A percentile compares a stretch with the other conserved stretches of the same genome.
phyloP scores from a whole-genome alignment of 345 rosid species.

The Dipteronia sinensis region DNA sequence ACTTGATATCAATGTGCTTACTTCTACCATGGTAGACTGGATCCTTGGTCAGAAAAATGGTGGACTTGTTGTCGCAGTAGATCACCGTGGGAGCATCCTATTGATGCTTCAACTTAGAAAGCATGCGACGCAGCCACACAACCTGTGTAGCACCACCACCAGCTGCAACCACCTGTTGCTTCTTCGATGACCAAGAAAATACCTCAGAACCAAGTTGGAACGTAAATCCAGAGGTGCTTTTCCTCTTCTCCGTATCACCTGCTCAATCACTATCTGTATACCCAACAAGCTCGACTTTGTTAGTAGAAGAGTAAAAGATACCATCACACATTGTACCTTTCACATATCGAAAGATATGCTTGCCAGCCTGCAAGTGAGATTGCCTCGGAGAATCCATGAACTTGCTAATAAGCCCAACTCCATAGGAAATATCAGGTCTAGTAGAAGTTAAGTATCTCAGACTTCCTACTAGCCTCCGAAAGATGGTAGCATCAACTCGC shows the following conservation, averaged over 20 bases:
- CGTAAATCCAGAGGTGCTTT: background rate
- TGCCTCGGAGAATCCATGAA: constrained; percentile 7
- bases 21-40: too few species aligned
- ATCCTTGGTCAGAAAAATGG: too few species aligned
- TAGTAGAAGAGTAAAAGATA: background rate
- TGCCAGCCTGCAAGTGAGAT: background rate
- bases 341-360: background rate
- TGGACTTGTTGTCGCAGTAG: too few species aligned
- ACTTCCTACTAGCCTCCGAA: constrained; percentile 9
- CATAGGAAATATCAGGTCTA: background rate
- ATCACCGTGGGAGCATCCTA: too few species aligned
- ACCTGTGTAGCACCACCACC: background rate
- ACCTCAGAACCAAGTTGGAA: constrained; percentile 6
- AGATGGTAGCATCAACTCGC: background rate
- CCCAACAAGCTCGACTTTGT: background rate
- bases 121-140: too few species aligned
- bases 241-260: background rate
- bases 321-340: background rate
- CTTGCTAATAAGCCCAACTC: constrained; percentile 6
- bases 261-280: background rate
- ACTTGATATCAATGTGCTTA: too few species aligned
- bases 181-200: constrained; percentile 5
- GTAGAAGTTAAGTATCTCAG: background rate
- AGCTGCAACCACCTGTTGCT: constrained; percentile 2
- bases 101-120: too few species aligned